phyloP scores from a whole-genome alignment of 768 basidiomycete species.

The Phaeolepiota aurea region DNA sequence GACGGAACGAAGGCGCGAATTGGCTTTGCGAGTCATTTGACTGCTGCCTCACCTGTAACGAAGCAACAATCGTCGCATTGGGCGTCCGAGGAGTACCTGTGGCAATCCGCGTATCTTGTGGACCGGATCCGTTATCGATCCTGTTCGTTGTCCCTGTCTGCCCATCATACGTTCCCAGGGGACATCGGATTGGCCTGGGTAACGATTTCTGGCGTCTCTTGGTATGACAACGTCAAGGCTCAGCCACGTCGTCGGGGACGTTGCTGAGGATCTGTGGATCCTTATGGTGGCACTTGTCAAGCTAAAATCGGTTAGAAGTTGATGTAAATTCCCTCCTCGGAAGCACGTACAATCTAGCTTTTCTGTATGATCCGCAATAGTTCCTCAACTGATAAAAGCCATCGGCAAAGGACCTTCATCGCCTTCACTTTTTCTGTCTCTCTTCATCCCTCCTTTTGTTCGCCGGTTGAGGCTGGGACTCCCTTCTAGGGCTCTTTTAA shows the following conservation, averaged over 20 bases:
- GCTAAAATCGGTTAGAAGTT: neutral
- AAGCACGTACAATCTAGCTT: too few relatives aligned
- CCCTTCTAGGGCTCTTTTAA: neutral
- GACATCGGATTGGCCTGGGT: neutral
- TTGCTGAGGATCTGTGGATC: neutral
- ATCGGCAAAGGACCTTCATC: neutral
- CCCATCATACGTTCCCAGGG: too few relatives aligned
- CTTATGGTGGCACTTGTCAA: neutral
- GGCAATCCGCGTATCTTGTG: conserved; percentile 19
- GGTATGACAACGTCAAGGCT: neutral
- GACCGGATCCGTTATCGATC: neutral
- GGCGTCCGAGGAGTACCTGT: conserved; percentile 14
- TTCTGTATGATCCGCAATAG: too few relatives aligned
- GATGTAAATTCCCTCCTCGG: neutral
- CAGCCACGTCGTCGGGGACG: neutral
- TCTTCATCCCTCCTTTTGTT: too few relatives aligned
- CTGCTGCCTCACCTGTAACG: neutral
- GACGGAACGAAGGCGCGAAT: too few relatives aligned
- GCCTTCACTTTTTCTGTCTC: neutral
- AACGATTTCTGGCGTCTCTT: neutral
- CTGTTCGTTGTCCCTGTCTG: neutral
- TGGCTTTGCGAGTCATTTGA: neutral
- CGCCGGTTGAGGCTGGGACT: too few relatives aligned
- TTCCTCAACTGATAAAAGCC: neutral
- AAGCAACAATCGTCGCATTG: neutral